Percentiles rank a stretch among this genome's conserved stretches.
phyloP scores from a whole-genome alignment of 129 eudicot species.

The Saposhnikovia divaricata region DNA sequence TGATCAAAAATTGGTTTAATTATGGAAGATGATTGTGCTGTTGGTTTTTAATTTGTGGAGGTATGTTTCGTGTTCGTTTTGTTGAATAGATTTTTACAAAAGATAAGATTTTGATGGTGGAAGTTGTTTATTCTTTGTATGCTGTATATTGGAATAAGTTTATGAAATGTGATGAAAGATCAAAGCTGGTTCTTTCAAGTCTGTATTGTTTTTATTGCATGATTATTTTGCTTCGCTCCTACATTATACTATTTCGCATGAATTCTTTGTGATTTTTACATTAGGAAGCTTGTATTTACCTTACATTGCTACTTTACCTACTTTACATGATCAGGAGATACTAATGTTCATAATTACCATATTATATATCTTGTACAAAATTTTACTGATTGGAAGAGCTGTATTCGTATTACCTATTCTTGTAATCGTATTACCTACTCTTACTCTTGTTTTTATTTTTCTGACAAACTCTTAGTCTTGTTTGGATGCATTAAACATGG shows the following conservation, averaged over 20 bases:
- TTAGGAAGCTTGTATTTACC: conserved; percentile 2
- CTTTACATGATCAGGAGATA: not conserved
- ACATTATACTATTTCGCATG: not conserved
- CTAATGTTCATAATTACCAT: not conserved
- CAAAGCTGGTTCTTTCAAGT: conserved; percentile 23
- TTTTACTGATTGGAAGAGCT: not conserved
- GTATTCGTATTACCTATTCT: not conserved
- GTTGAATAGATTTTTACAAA: conserved; percentile 34
- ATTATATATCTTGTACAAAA: not conserved
- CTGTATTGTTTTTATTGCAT: not conserved
- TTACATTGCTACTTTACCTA: not conserved
- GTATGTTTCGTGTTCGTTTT: conserved; percentile 30
- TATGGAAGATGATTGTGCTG: conserved; percentile 11
- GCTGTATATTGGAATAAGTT: conserved; percentile 40
- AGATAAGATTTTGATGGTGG: conserved; percentile 25
- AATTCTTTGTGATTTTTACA: not conserved
- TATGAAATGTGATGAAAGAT: too few species aligned
- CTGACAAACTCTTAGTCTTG: not conserved
- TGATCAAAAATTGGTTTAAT: not conserved
- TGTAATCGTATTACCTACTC: not conserved
- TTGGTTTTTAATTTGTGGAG: conserved; percentile 13
- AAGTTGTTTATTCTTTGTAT: conserved; percentile 29
- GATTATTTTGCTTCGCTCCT: not conserved
- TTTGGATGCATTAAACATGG: not conserved
- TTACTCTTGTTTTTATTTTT: not conserved